phyloP scores from a whole-genome alignment of 371 early-diverging fungal species.

The Coemansia sp. region DNA sequence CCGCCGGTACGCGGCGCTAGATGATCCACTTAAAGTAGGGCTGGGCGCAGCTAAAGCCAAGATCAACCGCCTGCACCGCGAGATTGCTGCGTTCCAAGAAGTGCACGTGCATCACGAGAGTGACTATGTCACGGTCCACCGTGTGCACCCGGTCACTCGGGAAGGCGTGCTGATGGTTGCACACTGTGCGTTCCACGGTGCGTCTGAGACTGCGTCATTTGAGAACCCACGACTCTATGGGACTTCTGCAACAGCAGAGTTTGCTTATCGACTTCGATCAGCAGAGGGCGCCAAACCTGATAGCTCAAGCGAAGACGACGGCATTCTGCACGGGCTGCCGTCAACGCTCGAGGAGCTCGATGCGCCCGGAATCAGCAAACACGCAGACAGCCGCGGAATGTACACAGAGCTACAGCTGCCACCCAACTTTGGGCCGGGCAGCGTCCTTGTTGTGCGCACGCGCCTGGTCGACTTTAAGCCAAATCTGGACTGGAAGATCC shows the following conservation, averaged over 20 bases:
- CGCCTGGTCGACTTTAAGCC: slow-evolving; percentile 51
- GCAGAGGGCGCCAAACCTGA: slow-evolving; percentile 24
- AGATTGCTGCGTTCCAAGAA: slow-evolving; percentile 81
- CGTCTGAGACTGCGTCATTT: slow-evolving; percentile 45
- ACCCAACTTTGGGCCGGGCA: slow-evolving; percentile 66
- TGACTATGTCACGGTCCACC: slow-evolving; percentile 86
- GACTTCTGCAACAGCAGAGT: slow-evolving; percentile 57
- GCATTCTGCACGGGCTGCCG: slow-evolving; percentile 59
- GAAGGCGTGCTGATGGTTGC: slow-evolving; percentile 89
- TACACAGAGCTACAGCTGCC: slow-evolving; percentile 64
- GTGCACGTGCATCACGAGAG: slow-evolving; percentile 93
- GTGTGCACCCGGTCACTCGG: slow-evolving; percentile 86
- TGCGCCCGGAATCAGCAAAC: slow-evolving; percentile 54
- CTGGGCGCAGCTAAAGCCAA: slow-evolving; percentile 70
- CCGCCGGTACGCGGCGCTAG: slow-evolving; percentile 64
- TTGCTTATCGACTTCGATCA: slow-evolving; percentile 55
- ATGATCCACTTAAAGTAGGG: slow-evolving; percentile 58
- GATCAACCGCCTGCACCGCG: slow-evolving; percentile 71
- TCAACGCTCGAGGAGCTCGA: slow-evolving; percentile 55
- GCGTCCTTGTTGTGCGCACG: slow-evolving; percentile 68
- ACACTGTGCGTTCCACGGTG: slow-evolving; percentile 76
- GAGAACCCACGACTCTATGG: slow-evolving; percentile 65
- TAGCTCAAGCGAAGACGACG: slow-evolving; percentile 11
- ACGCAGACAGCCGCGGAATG: slow-evolving; percentile 57
- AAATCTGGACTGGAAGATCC: slow-evolving; percentile 51